Evolutionary conservation across 352 stramenopile genomes (phyloP), one percentile per base, ranked within the genome.

Genomic region (Blastocystis hominis): DNA sequence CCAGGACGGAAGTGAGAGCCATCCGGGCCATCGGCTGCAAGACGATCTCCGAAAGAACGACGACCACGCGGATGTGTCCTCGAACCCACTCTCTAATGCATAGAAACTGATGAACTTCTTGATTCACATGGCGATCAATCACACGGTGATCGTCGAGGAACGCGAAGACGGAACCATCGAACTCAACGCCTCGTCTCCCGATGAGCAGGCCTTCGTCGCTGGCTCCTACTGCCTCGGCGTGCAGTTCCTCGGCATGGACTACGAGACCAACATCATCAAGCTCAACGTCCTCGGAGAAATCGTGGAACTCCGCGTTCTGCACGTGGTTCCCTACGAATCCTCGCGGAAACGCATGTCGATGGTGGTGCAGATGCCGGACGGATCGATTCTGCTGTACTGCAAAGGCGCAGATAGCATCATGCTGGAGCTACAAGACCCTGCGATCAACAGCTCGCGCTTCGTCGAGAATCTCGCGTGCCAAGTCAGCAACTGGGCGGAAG

Each of bases 121-220:
- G 92, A 78, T 93, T 86, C 50, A 93, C 94, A 88, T 97, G 24
- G 92, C 94, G 0, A 90, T 97, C 4, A 96, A 94, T 88, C 94
- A 98, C 91, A 98, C 96, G 3, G 96, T 98, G 69, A 97, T 98
- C 89, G 95, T 97, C 0, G 96, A 99, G 90, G 94, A 92, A 54
- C 92, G 95, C 42, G 86, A 92, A 0, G 94, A 96, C 62, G 93
- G 92, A 2, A 92, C 88, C 80, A 88, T 96, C 2, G 91, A 92
- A 0, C 91, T 97, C 80, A 96, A 94, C 80, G 93, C 94, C 17
- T 95, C 94, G 68, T 96, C 93, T 6, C 94, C 94, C 0, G 94
- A 97, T 68, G 94, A 97, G 89, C 92, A 95, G 89, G 94, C 94
- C 44, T 90, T 97, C 0, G 94, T 97, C n/a, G 93, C 94, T 72